Base-by-base conservation (phyloP, 1,284 basidiomycete genomes). In the Sporisorium graminicola region DNA sequence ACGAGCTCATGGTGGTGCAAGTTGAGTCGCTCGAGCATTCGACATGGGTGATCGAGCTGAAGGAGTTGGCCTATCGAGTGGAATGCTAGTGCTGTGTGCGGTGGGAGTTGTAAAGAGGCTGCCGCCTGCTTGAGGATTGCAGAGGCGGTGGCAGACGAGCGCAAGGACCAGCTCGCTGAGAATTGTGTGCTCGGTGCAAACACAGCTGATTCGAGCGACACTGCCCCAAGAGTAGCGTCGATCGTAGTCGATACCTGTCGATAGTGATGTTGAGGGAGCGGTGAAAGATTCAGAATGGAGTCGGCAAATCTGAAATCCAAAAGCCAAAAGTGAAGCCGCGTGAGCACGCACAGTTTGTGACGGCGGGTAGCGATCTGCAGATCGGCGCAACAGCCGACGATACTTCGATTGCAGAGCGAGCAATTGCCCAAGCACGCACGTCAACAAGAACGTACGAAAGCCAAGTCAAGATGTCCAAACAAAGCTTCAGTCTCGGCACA, bases 1-100 rank as follows among this genome's bases (percentile, higher is more conserved):
- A 40, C 27, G 73, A 62, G 63, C 67, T 75, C 73, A 75, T 75
- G 62, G 29, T 57, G 58, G 47, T 64, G 47, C 10, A 8, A 6
- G 10, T 37, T 20, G 58, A 5, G 16, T 35, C 8, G 16, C 24
- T 51, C 14, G 37, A 35, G n/a, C 29, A 2, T 31, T 18, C 67
- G 46, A 59, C 67, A 69, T 69, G 61, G 46, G 67, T 24, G 26
- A 26, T 10, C 46, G n/a, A 33, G 0, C 13, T 46, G 29, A 20
- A 13, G 20, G 20, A 33, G 49, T 31, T 31, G 29, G 10, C 5
- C 5, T 5, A 31, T 5, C 29, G 5, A 31, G 29, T 10, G n/a
- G 5, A 31, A 31, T 31, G 5, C 29, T 31, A 5, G 16, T 49
- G 8, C 18, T 29, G 22, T 31, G 24, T 42, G 37, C 16, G 16